A percentile compares a stretch with the other conserved stretches of the same genome.
These are phyloP conservation scores for Jacaranda copaia DNA, from an alignment of 257 asterid species.

Conservation along the genomic window DNA sequence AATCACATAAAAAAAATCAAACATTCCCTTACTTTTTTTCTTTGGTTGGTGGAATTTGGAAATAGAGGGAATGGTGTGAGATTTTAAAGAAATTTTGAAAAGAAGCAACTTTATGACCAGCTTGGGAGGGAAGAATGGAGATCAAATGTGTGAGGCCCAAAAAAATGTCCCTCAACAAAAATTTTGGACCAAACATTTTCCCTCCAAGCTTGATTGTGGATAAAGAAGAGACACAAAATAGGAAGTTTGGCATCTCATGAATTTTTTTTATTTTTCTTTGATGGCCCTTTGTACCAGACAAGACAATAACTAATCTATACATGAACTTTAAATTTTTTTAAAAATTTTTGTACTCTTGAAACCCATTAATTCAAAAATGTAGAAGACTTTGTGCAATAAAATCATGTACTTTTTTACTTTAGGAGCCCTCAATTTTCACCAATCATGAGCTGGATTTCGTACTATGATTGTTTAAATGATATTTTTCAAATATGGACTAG, in stretches of 20 bases:
- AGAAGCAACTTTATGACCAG: neutral
- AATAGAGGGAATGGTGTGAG: too few relatives aligned
- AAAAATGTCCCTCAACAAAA: constrained; percentile 16
- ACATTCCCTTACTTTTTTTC: too few relatives aligned
- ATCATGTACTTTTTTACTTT: neutral
- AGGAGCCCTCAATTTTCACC: neutral
- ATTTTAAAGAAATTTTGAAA: neutral
- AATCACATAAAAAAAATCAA: too few relatives aligned
- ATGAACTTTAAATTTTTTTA: too few relatives aligned
- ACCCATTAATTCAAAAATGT: neutral
- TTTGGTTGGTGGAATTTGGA: too few relatives aligned
- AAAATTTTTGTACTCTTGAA: neutral
- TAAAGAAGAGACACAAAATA: neutral
- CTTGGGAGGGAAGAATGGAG: constrained; percentile 43
- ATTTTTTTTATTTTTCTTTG: neutral
- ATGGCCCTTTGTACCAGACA: constrained; percentile 6
- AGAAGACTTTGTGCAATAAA: neutral
- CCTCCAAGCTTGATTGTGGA: constrained; percentile 39
- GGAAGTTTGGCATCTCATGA: constrained; percentile 26
- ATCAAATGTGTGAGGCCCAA: constrained; percentile 49
- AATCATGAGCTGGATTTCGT: constrained; percentile 22
- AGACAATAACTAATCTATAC: neutral
- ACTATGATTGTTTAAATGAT: constrained; percentile 27
- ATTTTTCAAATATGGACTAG: neutral
- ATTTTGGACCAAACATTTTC: constrained; percentile 45